phyloP scores from a whole-genome alignment of 306 rosid genomes.

The Vigna nakashimae region DNA sequence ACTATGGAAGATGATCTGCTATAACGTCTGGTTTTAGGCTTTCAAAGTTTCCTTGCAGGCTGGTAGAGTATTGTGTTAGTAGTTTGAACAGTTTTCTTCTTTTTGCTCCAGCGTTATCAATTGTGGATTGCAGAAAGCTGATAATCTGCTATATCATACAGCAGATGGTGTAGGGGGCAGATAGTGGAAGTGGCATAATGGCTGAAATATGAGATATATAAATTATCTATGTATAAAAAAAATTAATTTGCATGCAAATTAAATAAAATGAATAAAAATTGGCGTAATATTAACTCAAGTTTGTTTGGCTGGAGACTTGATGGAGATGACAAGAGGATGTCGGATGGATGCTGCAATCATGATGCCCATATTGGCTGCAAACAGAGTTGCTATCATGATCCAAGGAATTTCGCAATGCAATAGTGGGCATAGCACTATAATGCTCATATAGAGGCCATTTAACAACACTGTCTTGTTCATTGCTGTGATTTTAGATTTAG shows the following conservation, averaged over 20 bases:
- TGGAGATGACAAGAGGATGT: not conserved
- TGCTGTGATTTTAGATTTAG: not conserved
- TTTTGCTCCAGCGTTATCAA: not conserved
- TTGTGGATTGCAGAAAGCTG: not conserved
- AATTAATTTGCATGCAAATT: not conserved
- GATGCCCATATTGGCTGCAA: not conserved
- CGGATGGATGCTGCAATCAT: not conserved
- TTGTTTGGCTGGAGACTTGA: not conserved
- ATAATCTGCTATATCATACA: not conserved
- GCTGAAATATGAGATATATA: not conserved
- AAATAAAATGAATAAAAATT: no score
- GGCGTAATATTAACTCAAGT: not conserved
- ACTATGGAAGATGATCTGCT: not conserved
- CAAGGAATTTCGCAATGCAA: not conserved
- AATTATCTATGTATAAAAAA: no score
- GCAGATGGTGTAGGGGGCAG: not conserved
- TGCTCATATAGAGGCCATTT: not conserved
- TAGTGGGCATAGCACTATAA: not conserved
- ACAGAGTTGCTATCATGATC: not conserved
- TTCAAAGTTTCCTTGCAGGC: constrained; percentile 1
- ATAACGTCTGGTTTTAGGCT: not conserved
- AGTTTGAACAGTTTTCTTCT: not conserved
- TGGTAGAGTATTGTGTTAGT: not conserved
- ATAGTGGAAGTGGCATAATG: not conserved
- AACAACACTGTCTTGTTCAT: not conserved